A percentile compares a stretch with the other conserved stretches of the same genome.
Evolutionary conservation across 371 early-diverging fungal genomes (phyloP).

Genomic region (Rhizopus sp.): DNA sequence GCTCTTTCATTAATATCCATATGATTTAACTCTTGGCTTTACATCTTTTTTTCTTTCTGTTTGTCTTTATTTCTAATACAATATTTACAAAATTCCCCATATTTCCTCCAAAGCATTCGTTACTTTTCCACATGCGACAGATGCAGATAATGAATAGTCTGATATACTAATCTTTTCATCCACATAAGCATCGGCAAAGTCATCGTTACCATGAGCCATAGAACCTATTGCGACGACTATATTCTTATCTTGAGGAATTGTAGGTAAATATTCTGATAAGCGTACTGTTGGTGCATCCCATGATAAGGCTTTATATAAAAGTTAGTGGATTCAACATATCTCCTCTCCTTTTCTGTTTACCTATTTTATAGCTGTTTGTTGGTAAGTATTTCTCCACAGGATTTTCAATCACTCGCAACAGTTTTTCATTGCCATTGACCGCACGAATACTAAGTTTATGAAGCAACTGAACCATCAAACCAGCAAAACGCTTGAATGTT

Average conservation of each 20-base stretch:
- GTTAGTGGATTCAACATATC: background rate
- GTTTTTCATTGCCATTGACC: constrained; percentile 87
- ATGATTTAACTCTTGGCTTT: background rate
- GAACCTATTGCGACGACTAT: constrained; percentile 94
- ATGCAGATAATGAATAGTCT: constrained; percentile 94
- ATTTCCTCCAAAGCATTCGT: constrained; percentile 85
- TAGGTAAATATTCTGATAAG: constrained; percentile 76
- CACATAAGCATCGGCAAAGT: constrained; percentile 92
- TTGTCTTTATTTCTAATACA: constrained; percentile 2
- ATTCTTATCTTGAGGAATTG: constrained; percentile 77
- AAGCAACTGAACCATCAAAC: constrained; percentile 96
- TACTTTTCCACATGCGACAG: constrained; percentile 93
- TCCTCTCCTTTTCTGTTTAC: constrained; percentile 42
- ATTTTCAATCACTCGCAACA: constrained; percentile 96
- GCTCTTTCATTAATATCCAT: constrained; percentile 5
- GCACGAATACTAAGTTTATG: constrained; percentile 96
- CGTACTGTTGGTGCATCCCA: constrained; percentile 91
- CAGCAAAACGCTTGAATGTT: constrained; percentile 97
- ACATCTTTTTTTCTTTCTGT: constrained; percentile 6
- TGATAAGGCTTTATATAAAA: constrained; percentile 71
- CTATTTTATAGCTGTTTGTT: constrained; percentile 84
- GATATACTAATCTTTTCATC: constrained; percentile 96
- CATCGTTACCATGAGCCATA: constrained; percentile 95
- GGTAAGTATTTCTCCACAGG: constrained; percentile 94
- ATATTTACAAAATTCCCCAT: constrained; percentile 79